Percentiles rank a stretch among this genome's conserved stretches.
These are phyloP conservation scores for Lichtheimia ornata DNA, from an alignment of 371 early-diverging fungal genomes.

Conservation along the genomic window DNA sequence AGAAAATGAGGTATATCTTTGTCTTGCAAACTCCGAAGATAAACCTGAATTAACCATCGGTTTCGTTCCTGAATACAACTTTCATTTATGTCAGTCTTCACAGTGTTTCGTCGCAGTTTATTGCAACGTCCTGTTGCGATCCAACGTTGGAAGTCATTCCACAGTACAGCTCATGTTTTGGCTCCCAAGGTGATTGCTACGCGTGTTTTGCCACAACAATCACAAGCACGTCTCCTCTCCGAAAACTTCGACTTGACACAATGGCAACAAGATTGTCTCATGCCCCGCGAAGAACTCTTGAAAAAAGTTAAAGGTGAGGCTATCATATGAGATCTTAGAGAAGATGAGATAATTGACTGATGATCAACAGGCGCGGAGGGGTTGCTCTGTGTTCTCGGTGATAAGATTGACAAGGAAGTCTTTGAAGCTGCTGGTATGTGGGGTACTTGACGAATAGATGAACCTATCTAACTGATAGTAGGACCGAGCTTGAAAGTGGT, in stretches of 20 bases:
- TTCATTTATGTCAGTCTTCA: too few species aligned
- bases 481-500: constrained; percentile 58
- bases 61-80: too few species aligned
- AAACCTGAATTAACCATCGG: too few species aligned
- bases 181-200: constrained; percentile 29
- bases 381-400: constrained; percentile 66
- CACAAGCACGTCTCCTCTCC: constrained; percentile 27
- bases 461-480: constrained; percentile 8
- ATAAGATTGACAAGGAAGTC: constrained; percentile 70
- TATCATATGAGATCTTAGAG: not conserved
- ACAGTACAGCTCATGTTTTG: constrained; percentile 10
- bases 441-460: not conserved
- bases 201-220: constrained; percentile 24
- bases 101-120: too few species aligned
- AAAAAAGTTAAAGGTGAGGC: constrained; percentile 29
- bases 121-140: too few species aligned
- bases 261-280: constrained; percentile 32
- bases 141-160: not conserved
- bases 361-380: constrained; percentile 51
- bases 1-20: too few species aligned
- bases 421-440: constrained; percentile 56
- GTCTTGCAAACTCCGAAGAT: too few species aligned
- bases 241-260: constrained; percentile 31
- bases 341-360: not conserved
- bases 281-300: constrained; percentile 31